Conservation (phyloP, 2,329 filamentous ascomycete genomes). For the Lomentospora prolificans region DNA sequence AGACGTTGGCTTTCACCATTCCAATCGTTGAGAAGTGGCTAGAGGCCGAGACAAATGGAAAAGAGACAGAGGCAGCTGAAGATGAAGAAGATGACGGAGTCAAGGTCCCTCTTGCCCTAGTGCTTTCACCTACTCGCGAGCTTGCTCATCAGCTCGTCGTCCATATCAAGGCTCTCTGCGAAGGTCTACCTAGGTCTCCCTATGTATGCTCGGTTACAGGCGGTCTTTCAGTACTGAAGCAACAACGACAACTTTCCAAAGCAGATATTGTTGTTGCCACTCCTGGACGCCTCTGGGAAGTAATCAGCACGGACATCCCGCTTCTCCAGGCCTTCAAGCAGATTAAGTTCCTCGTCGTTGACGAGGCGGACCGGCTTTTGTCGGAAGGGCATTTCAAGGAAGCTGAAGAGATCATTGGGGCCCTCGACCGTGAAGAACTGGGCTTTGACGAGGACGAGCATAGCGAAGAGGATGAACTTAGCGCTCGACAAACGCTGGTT, state of each 20-base stretch:
- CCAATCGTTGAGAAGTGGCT: slow-evolving; percentile 84
- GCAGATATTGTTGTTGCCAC: slow-evolving; percentile 93
- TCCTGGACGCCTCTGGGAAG: slow-evolving; percentile 88
- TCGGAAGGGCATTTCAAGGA: slow-evolving; percentile 95
- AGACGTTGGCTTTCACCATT: slow-evolving; percentile 89
- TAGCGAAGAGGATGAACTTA: slow-evolving; percentile 30
- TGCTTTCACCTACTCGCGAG: slow-evolving; percentile 87
- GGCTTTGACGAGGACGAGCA: slow-evolving; percentile 41
- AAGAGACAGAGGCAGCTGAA: slow-evolving; percentile 24
- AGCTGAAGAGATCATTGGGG: slow-evolving; percentile 74
- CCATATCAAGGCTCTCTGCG: slow-evolving; percentile 69
- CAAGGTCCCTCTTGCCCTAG: slow-evolving; percentile 56
- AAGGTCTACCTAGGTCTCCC: slow-evolving; percentile 47
- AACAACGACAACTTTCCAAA: slow-evolving; percentile 71
- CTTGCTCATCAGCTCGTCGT: slow-evolving; percentile 83
- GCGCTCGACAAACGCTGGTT: slow-evolving; percentile 73
- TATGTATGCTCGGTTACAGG: slow-evolving; percentile 86
- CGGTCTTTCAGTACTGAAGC: slow-evolving; percentile 88
- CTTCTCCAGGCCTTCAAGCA: slow-evolving; percentile 61
- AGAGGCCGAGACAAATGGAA: slow-evolving; percentile 27
- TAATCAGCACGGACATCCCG: slow-evolving; percentile 66
- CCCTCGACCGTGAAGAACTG: slow-evolving; percentile 58
- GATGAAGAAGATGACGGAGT: slow-evolving; percentile 16
- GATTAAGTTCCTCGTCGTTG: slow-evolving; percentile 77
- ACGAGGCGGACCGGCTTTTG: slow-evolving; percentile 87